Evolutionary conservation across 208 protist species (phyloP).

Genomic region (Trypanosoma vivax): DNA sequence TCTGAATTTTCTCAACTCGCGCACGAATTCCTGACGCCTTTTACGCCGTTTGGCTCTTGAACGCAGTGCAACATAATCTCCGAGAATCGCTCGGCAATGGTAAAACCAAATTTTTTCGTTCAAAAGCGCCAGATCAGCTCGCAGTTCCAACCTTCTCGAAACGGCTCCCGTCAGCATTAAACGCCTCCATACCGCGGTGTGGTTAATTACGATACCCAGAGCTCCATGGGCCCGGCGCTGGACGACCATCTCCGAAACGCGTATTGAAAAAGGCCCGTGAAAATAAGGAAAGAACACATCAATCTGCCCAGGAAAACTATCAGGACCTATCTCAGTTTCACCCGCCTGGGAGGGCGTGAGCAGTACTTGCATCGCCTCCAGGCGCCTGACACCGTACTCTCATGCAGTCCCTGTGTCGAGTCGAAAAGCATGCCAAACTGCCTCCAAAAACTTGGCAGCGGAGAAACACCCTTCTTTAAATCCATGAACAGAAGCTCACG

Average conservation of each 20-base stretch:
- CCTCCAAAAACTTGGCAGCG: constrained; percentile 1
- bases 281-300: background rate
- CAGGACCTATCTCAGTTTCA: background rate
- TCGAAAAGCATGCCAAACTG: constrained; percentile 4
- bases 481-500: constrained; percentile 8
- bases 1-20: constrained; percentile 3
- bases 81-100: background rate
- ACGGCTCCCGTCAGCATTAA: too few relatives aligned
- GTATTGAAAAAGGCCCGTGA: background rate
- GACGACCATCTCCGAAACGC: constrained; percentile 5
- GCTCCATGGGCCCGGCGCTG: background rate
- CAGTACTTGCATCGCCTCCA: constrained; percentile 5
- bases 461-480: constrained; percentile 4
- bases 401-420: background rate
- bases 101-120: constrained; percentile 2
- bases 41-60: background rate
- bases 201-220: background rate
- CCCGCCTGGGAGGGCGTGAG: background rate
- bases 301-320: constrained; percentile 1
- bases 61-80: background rate
- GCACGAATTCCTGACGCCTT: background rate
- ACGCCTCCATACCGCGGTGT: background rate
- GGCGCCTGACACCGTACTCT: constrained; percentile 9
- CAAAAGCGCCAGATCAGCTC: too few relatives aligned
- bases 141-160: too few relatives aligned